These are phyloP conservation scores for Saccharomyces jurei DNA, from an alignment of 805 yeast genomes.

Conservation along the genomic window DNA sequence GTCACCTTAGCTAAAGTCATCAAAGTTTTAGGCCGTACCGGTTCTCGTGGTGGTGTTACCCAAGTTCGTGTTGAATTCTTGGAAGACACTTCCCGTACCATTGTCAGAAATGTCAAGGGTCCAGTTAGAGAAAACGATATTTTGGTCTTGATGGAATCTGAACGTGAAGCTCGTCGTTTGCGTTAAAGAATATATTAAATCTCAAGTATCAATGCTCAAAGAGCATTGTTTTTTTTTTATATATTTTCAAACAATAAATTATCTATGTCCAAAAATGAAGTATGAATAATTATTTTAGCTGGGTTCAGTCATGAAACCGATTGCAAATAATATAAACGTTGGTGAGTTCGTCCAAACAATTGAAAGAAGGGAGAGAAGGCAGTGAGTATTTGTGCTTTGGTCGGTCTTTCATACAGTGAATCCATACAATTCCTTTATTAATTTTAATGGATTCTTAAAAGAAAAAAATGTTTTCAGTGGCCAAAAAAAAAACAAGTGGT, in stretches of 20 bases:
- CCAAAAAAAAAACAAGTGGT: background rate
- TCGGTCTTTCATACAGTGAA: background rate
- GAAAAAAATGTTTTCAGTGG: background rate
- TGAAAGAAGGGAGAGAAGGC: background rate
- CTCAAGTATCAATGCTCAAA: background rate
- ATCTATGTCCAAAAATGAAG: background rate
- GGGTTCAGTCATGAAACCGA: background rate
- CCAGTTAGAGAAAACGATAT: constrained; percentile 98
- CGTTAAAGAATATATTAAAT: constrained; percentile 40
- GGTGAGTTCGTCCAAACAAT: background rate
- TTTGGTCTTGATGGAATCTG: constrained; percentile 98
- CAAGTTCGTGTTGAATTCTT: constrained; percentile 96
- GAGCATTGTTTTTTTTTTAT: background rate
- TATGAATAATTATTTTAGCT: background rate
- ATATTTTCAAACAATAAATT: background rate
- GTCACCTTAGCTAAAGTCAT: constrained; percentile 99
- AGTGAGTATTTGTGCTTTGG: background rate
- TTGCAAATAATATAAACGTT: background rate
- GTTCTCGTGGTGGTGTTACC: constrained; percentile 99
- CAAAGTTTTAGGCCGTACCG: constrained; percentile 99
- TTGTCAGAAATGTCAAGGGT: constrained; percentile 96
- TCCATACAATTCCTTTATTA: background rate
- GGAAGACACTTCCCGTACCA: constrained; percentile 91
- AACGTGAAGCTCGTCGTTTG: constrained; percentile 97
- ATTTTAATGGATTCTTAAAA: background rate